Base-by-base conservation (phyloP, 768 basidiomycete genomes). In the Phanerodontia chrysosporium region DNA sequence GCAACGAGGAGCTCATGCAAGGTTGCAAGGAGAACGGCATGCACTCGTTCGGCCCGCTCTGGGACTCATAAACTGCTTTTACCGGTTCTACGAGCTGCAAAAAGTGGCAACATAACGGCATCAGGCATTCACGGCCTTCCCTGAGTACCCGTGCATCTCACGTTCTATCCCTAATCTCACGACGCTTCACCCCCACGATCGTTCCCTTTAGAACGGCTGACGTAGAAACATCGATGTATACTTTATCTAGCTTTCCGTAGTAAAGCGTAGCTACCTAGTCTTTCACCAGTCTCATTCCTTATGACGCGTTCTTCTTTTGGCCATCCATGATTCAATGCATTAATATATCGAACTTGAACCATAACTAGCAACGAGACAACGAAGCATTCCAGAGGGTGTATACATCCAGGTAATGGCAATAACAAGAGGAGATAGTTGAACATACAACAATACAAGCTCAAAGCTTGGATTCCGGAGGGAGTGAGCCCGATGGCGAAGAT, bases 1-100 rank as follows among this genome's bases (percentile, higher is more conserved):
- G 89, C 28, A 91, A 92, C 69, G 76, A 80, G 14, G 89, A 92
- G 66, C 85, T 92, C 58, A 89, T 89, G 81, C 78, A 87, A 58
- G 68, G 51, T n/a, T 60, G 39, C 57, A 60, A 58, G 39, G 60
- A 65, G 59, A 61, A 61, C 39, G 63, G 64, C 7, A 62, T 66
- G 52, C 63, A 58, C 30, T 63, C 60, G 36, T 84, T 84, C 64
- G 86, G 86, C 57, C 87, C 86, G 21, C 75, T 88, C 29, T 87
- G 86, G 86, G 86, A 87, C 72, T 88, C 87, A 72, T 80, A 74
- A 66, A 55, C 35, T n/a, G 25, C 48, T 42, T 42, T 42, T 18
- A 18, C 39, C n/a, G 16, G 39, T 42, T 9, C 39, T 4, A 42
- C 8, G 10, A 18, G 39, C 39, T 42, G 39, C 39, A 4, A 42